Evolutionary conservation across 495 filamentous ascomycete genomes (phyloP).

Genomic region (Aspergillus panamensis): DNA sequence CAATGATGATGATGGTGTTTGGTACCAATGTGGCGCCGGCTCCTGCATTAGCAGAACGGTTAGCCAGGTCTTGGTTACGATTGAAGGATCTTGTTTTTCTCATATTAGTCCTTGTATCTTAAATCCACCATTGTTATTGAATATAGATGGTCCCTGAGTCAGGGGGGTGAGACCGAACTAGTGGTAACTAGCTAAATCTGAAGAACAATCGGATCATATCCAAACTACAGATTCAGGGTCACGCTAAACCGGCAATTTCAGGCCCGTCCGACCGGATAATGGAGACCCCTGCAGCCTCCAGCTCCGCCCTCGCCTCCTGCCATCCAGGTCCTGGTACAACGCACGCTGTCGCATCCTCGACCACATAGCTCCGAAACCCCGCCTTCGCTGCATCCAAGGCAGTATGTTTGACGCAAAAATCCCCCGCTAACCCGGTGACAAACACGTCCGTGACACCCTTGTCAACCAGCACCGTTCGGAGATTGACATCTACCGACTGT

Average conservation of each 20-base stretch:
- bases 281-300: conserved; percentile 51
- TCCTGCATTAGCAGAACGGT: conserved; percentile 16
- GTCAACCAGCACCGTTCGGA: conserved; percentile 54
- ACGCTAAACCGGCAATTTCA: conserved; percentile 42
- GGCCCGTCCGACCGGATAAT: conserved; percentile 48
- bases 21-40: conserved; percentile 15
- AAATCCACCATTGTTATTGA: too few relatives aligned
- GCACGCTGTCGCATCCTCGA: conserved; percentile 73
- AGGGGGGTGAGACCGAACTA: too few relatives aligned
- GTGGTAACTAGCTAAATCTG: too few relatives aligned
- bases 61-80: neutral
- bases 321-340: conserved; percentile 59
- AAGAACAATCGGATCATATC: neutral
- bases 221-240: neutral
- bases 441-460: conserved; percentile 70
- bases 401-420: conserved; percentile 83
- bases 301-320: conserved; percentile 52
- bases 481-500: conserved; percentile 53
- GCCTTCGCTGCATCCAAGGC: conserved; percentile 71
- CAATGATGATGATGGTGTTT: neutral
- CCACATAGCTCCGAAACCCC: conserved; percentile 72
- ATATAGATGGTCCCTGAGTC: too few relatives aligned
- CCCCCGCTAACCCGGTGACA: conserved; percentile 78
- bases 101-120: neutral
- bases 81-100: neutral